A percentile compares a stretch with the other conserved stretches of the same genome.
phyloP scores from a whole-genome alignment of 1,139 yeast genomes.

The Yamadazyma pseudoaaseri region DNA sequence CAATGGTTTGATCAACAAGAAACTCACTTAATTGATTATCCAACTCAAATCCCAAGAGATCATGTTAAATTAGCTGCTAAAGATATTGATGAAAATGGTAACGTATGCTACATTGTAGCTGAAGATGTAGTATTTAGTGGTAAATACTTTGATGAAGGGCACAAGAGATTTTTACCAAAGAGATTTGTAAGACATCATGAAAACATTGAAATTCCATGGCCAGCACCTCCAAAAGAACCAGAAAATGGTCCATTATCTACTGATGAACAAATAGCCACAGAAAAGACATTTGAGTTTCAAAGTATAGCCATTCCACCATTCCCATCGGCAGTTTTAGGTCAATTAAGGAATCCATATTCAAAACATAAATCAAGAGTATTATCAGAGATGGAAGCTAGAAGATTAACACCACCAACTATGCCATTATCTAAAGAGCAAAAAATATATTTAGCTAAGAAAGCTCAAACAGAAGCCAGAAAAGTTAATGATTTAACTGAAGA shows the following conservation, averaged over 20 bases:
- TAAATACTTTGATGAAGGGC: conserved; percentile 69
- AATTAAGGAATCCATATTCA: conserved; percentile 74
- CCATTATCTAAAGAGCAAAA: conserved; percentile 67
- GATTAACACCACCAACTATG: conserved; percentile 71
- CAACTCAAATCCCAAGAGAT: conserved; percentile 50
- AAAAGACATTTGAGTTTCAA: conserved; percentile 73
- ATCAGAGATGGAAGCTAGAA: conserved; percentile 60
- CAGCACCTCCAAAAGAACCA: conserved; percentile 63
- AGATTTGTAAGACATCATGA: conserved; percentile 73
- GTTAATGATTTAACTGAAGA: conserved; percentile 59
- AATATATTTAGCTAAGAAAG: conserved; percentile 59
- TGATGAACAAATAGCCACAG: conserved; percentile 56
- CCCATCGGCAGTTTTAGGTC: conserved; percentile 63
- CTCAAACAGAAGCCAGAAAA: conserved; percentile 27
- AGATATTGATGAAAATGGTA: conserved; percentile 61
- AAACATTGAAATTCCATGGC: conserved; percentile 83
- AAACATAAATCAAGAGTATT: conserved; percentile 56
- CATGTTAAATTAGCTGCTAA: conserved; percentile 71
- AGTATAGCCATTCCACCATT: conserved; percentile 66
- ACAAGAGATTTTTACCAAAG: conserved; percentile 71
- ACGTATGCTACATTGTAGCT: conserved; percentile 67
- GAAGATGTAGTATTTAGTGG: conserved; percentile 68
- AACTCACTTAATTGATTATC: conserved; percentile 68
- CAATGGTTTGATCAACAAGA: conserved; percentile 75
- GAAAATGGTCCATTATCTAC: conserved; percentile 64